A percentile compares a stretch with the other conserved stretches of the same genome.
Conservation (phyloP, 2,329 filamentous ascomycete genomes). For the Fusarium vanettenii region DNA sequence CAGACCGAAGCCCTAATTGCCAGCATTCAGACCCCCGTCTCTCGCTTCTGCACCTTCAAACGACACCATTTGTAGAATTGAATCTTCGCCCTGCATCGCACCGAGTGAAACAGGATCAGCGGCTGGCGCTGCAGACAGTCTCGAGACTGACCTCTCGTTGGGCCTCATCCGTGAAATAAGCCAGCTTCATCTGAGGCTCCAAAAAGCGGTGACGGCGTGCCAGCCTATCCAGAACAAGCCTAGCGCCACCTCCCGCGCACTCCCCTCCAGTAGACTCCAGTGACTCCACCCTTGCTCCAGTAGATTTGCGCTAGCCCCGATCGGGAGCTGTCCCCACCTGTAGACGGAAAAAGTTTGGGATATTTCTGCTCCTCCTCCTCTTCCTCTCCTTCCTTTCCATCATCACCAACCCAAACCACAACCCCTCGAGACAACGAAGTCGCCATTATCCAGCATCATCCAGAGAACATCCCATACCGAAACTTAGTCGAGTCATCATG, state of each 20-base stretch:
- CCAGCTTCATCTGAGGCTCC: conserved; percentile 24
- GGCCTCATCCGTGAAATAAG: conserved; percentile 15
- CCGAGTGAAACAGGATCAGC: conserved; percentile 35
- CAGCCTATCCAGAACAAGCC: conserved; percentile 20
- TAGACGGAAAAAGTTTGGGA: conserved; percentile 44
- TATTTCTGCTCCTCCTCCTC: conserved; percentile 44
- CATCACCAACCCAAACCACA: conserved; percentile 47
- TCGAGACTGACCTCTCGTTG: conserved; percentile 26
- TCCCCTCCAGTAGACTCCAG: conserved; percentile 23
- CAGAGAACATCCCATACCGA: conserved; percentile 53
- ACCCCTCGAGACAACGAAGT: conserved; percentile 72
- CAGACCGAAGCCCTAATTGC: conserved; percentile 11
- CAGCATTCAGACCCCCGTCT: conserved; percentile 1
- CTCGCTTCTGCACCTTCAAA: conserved; percentile 1
- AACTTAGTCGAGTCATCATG: conserved; percentile 79
- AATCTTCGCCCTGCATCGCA: conserved; percentile 33
- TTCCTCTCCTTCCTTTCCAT: conserved; percentile 41
- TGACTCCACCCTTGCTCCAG: conserved; percentile 5
- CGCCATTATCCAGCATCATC: conserved; percentile 52
- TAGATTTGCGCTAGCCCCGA: conserved; percentile 30
- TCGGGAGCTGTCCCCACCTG: conserved; percentile 40
- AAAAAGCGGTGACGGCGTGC: conserved; percentile 44
- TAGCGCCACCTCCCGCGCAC: conserved; percentile 30
- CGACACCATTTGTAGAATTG: not conserved
- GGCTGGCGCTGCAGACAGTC: not conserved